Evolutionary conservation across 1,284 basidiomycete genomes (phyloP), one percentile per base, ranked within the genome.

Genomic region (Anthracocystis panici-leucophaei): DNA sequence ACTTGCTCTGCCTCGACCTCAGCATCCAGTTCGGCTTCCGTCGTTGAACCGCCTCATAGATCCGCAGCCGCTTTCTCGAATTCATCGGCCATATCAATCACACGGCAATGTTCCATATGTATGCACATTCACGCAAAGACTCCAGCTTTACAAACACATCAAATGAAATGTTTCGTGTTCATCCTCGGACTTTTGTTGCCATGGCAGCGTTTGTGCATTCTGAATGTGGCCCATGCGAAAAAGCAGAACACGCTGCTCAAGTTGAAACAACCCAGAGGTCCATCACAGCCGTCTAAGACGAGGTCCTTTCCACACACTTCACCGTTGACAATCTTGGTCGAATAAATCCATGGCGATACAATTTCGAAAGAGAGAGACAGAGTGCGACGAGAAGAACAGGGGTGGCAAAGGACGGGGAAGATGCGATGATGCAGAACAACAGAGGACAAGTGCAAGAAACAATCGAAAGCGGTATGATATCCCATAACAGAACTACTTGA

Each of bases 1-100:
- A 91, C 67, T 86, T 97, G 88, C 80, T 93, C 45, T 97, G 95
- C 86, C 86, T 95, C 73, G 87, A 94, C 77, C 87, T 98, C 51
- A 69, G 65, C 60, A 90, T 95, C 57, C 90, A 88, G 77, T 88
- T 88, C 69, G 64, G 68, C 29, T 67, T 67, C 65, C 73, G 68
- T 35, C 63, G 73, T 29, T 75, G 35, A 62, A 16, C 20, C 20
- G 21, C 21, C 1, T 18, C 20, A 5, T 25, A 18, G 20, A 35
- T 35, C 20, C 20, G 33, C 23, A 46, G 20, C 42, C 4, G 4
- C 7, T 20, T 9, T 14, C 14, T 40, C 51, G n/a, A 14, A n/a
- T n/a, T 33, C 33, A 40, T n/a, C 41, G 2, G 38, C 38, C 27
- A 33, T 11, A 29, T 20, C 53, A 31, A 21, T 35, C 9, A 44